Base-by-base conservation (phyloP, 495 filamentous ascomycete genomes). In the Ramalina intermedia region DNA sequence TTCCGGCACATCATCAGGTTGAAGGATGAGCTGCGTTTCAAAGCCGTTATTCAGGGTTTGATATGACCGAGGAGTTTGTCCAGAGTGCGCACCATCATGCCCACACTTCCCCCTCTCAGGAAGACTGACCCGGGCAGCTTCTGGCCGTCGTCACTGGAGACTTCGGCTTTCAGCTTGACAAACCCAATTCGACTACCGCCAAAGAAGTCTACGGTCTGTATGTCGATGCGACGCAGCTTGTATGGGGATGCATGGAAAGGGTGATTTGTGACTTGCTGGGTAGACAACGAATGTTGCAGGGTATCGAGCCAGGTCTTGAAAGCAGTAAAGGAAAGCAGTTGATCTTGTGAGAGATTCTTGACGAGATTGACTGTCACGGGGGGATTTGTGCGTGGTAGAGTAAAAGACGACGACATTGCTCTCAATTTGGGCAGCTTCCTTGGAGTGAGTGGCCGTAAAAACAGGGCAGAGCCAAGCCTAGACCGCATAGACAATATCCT, bases 81-180 rank as follows among this genome's bases (percentile, higher is more conserved):
- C 29, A 33, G 29, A 7, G 29, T 33, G 29, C 67, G 48, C 57
- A 87, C 80, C 47, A 94, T 69, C 75, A 94, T 89, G 35, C 72
- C 84, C 11, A 94, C 87, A 63, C 79, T 84, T 1, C 83, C 81
- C 3, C 87, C 87, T 37, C 87, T 75, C 21, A 95, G 64, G 61
- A 95, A 90, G 1, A 89, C 74, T 29, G 78, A 76, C 4, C 84
- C 86, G 1, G 87, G 85, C 4, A 95, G 73, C 40, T 59, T 68
- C 56, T 85, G 81, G 7, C 78, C 80, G 6, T 59, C 56, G 5
- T 63, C 56, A 59, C 85, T 91, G 14, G 72, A 69, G 1, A 94
- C 70, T 12, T 75, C 66, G 3, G 82, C 75, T 27, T 72, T 73
- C 7, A 94, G 61, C 53, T 93, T 93, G 17, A 94, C 49, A 60